Base-by-base conservation (phyloP, 2,329 filamentous ascomycete species). In the Colletotrichum sojae region DNA sequence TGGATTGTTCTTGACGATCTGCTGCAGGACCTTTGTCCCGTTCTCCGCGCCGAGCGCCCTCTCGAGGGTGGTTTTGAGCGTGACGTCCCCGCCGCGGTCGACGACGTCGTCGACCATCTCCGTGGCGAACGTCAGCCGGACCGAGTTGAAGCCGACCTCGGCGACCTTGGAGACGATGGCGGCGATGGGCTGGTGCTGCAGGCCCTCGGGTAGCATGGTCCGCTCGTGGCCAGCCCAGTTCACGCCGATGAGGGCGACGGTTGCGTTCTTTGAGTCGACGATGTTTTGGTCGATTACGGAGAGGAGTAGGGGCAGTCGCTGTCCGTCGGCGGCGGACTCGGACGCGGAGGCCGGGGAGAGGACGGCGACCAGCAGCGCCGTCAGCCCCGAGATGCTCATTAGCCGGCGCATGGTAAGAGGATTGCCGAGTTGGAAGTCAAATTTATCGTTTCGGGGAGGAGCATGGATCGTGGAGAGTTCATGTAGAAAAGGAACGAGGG, bases 201-300 rank as follows among this genome's bases (percentile, higher is more conserved):
- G 78, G 10, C 86, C 86, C 72, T 89, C 86, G 0, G 86, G 86
- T 2, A 88, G 80, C 86, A 88, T 88, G 20, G 84, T 80, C n/a
- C 87, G 85, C 59, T 82, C 81, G 36, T 83, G 82, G 4, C 84
- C 86, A 5, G 85, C 83, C 86, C 86, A 89, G 71, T 88, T 88
- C 5, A 82, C 81, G 3, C 85, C 85, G 4, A 82, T 83, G 63
- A 82, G 80, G n/a, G 78, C 79, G 55, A 84, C 77, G 18, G 77
- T 77, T 1, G 76, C 72, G 54, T 82, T 81, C 74, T 90, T 85
- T 78, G 85, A 86, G 70, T 80, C 78, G 59, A 85, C 83, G 48
- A 90, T 85, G 56, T 76, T 77, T 67, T 18, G 36, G n/a, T 60
- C 67, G 5, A 27, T 9, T 4, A 58, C 56, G 25, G 67, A 67